Base-by-base conservation (phyloP, 2,329 filamentous ascomycete genomes). In the Cyphellophora europaea region DNA sequence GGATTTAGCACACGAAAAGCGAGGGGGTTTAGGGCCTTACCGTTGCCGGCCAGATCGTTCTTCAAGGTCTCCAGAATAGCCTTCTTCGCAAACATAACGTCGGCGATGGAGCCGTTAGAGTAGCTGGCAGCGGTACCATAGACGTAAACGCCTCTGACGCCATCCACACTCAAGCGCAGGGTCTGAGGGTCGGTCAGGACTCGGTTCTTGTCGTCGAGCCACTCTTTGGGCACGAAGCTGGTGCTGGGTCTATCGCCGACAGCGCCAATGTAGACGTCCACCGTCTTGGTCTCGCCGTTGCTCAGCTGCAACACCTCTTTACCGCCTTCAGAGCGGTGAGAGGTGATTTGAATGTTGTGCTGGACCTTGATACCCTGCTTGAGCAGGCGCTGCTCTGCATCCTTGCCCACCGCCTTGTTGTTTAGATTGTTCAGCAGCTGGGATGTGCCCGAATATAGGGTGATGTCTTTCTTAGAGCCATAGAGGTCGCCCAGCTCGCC, bases 181-280 rank as follows among this genome's bases (percentile, higher is more conserved):
- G 49, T 51, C 6, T 41, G 35, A 11, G 36, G 44, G 45, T 74
- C 63, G 5, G 64, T 67, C 16, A 55, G 55, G 29, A 78, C 63
- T 51, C 66, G 69, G 11, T 66, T 66, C n/a, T 50, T 41, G 1
- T 55, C 51, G 39, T 63, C 55, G 3, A 76, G 58, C 27, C 71
- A 61, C 5, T 57, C 48, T 3, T 48, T 33, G 0, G 72, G 69
- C 1, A 77, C 53, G 50, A 65, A 77, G 6, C 55, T 57, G 13
- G 63, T 69, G 52, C 72, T 75, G 0, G 71, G 71, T 5, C 53
- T 48, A 10, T 65, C 65, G 17, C 72, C 72, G 11, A 62, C 62
- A 1, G 67, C 68, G 3, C 65, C 61, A 36, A 77, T 65, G 48
- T 69, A 74, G 15, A 72, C 41, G 44, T 76, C 72, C 2, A 64